Evolutionary conservation across 495 filamentous ascomycete species (phyloP).

Genomic region (Annulohypoxylon maeteangense): DNA sequence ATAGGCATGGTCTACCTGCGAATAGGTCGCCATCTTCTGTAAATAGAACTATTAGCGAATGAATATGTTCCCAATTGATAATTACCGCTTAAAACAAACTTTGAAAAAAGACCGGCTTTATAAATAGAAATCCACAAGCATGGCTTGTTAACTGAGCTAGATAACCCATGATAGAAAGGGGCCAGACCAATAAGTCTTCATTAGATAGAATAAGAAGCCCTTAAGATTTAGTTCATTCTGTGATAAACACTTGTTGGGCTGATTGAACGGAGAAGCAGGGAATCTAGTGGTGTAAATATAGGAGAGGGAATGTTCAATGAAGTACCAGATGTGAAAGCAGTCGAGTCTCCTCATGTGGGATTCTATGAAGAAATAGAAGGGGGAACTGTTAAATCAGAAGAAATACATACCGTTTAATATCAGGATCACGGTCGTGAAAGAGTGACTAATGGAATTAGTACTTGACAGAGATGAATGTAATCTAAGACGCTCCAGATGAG

Average conservation of each 20-base stretch:
- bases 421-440: background rate
- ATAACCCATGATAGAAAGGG: background rate
- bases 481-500: background rate
- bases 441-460: background rate
- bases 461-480: background rate
- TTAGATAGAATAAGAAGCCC: too few relatives aligned
- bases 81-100: background rate
- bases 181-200: background rate
- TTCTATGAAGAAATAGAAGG: background rate
- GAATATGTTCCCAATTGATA: background rate
- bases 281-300: background rate
- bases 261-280: background rate
- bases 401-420: background rate
- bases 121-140: background rate
- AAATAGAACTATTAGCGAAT: background rate
- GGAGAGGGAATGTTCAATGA: background rate
- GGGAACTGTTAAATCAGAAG: background rate
- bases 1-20: background rate
- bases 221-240: background rate
- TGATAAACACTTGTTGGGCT: background rate
- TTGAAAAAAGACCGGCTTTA: background rate
- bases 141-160: background rate
- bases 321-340: background rate
- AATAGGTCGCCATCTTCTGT: constrained; percentile 18
- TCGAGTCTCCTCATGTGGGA: background rate